Conservation (phyloP, 2,329 filamentous ascomycete genomes). For the Colletotrichum sp. region DNA sequence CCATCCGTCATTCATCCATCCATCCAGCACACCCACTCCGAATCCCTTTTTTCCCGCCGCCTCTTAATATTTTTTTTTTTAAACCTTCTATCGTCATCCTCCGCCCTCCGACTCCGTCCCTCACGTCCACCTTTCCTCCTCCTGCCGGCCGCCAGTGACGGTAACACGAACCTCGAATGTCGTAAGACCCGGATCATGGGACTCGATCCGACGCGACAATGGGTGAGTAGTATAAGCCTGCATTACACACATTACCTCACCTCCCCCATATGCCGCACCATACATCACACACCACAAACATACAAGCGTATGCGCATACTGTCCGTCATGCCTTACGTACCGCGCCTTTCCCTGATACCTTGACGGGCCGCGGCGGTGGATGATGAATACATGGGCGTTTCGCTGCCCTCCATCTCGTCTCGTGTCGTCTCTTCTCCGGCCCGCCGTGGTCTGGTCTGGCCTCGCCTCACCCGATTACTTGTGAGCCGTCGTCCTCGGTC, state of each 20-base stretch:
- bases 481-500: not conserved
- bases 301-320: not conserved
- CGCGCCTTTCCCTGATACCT: not conserved
- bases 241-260: not conserved
- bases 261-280: not conserved
- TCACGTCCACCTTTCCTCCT: not conserved
- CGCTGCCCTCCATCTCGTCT: constrained; percentile 4
- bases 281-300: not conserved
- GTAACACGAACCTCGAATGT: constrained; percentile 19
- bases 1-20: not conserved
- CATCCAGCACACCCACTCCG: not conserved
- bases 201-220: constrained; percentile 36
- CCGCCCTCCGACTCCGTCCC: not conserved
- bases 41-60: not conserved
- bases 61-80: not conserved
- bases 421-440: not conserved
- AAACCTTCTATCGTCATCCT: not conserved
- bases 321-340: not conserved
- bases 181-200: constrained; percentile 35
- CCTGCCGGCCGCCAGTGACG: not conserved
- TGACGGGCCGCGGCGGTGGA: not conserved
- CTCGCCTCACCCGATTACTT: not conserved
- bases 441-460: constrained; percentile 7
- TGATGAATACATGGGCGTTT: not conserved
- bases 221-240: constrained; percentile 31